Evolutionary conservation across 768 basidiomycete genomes (phyloP).

Genomic region (Tricholoma hemisulphureum): DNA sequence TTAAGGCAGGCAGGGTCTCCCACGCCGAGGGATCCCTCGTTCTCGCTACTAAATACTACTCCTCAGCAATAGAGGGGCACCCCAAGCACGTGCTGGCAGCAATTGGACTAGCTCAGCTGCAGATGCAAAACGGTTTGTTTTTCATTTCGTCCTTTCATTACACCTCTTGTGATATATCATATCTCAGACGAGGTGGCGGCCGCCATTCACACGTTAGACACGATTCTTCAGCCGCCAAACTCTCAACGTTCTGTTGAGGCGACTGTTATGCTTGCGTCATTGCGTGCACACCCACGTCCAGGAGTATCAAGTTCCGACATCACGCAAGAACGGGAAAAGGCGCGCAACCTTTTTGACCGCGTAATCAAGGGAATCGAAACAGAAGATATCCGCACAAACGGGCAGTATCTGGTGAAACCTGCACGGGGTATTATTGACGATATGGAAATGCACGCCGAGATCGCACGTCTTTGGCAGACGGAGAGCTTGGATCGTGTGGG

Average conservation of each 20-base stretch:
- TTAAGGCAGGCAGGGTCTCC: conserved; percentile 77
- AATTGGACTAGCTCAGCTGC: conserved; percentile 84
- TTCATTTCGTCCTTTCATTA: neutral
- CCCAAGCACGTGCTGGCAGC: conserved; percentile 77
- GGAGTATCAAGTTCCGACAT: conserved; percentile 75
- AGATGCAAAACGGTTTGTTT: conserved; percentile 69
- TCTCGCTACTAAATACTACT: conserved; percentile 73
- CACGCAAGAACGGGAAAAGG: conserved; percentile 64
- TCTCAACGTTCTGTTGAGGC: conserved; percentile 76
- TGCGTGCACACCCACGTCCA: conserved; percentile 80
- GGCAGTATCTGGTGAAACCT: conserved; percentile 35
- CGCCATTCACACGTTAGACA: conserved; percentile 84
- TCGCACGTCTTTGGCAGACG: conserved; percentile 85
- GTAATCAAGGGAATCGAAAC: conserved; percentile 64
- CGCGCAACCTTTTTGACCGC: conserved; percentile 81
- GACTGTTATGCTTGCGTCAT: conserved; percentile 82
- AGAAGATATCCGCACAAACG: conserved; percentile 53
- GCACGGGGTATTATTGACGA: conserved; percentile 69
- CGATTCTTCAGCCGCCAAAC: conserved; percentile 65
- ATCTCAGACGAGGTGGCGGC: conserved; percentile 72
- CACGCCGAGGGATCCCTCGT: conserved; percentile 66
- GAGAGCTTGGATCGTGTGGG: conserved; percentile 73
- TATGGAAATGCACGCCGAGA: conserved; percentile 85
- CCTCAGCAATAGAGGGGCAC: conserved; percentile 60
- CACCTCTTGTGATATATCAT: neutral